Evolutionary conservation across 2,329 filamentous ascomycete species (phyloP).

Genomic region (Penicillium sp.): DNA sequence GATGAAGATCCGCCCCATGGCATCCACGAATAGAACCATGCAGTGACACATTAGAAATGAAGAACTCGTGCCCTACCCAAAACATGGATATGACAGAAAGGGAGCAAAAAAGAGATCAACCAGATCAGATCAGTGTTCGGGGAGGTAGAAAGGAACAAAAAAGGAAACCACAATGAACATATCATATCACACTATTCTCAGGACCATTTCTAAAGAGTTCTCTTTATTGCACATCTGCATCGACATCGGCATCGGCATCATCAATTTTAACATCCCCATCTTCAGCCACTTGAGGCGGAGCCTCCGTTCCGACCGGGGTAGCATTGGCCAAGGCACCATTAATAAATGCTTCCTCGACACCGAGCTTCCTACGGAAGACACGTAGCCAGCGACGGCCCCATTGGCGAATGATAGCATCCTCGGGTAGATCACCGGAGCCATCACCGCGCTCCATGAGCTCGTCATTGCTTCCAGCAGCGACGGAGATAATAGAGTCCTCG

Average conservation of each 20-base stretch:
- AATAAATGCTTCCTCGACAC: slow-evolving; percentile 79
- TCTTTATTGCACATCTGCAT: background rate
- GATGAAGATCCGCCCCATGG: no score
- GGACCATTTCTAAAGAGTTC: background rate
- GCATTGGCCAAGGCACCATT: slow-evolving; percentile 59
- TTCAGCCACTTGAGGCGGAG: slow-evolving; percentile 31
- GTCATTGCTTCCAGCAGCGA: slow-evolving; percentile 75
- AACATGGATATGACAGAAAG: no score
- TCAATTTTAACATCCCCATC: slow-evolving; percentile 39
- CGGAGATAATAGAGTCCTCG: slow-evolving; percentile 74
- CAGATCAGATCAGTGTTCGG: no score
- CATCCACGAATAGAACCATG: no score
- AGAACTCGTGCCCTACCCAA: no score
- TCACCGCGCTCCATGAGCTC: slow-evolving; percentile 71
- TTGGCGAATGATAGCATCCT: slow-evolving; percentile 68
- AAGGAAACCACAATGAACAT: no score
- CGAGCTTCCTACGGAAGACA: slow-evolving; percentile 79
- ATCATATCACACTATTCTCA: background rate
- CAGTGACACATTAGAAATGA: no score
- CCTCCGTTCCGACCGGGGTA: slow-evolving; percentile 45
- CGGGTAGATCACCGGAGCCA: slow-evolving; percentile 54
- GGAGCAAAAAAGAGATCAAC: no score
- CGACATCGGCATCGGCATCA: slow-evolving; percentile 25
- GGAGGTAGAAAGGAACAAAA: no score
- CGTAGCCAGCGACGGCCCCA: slow-evolving; percentile 89